Evolutionary conservation across 2,329 filamentous ascomycete genomes (phyloP).

Genomic region (Ceratocystis diversiconidia): DNA sequence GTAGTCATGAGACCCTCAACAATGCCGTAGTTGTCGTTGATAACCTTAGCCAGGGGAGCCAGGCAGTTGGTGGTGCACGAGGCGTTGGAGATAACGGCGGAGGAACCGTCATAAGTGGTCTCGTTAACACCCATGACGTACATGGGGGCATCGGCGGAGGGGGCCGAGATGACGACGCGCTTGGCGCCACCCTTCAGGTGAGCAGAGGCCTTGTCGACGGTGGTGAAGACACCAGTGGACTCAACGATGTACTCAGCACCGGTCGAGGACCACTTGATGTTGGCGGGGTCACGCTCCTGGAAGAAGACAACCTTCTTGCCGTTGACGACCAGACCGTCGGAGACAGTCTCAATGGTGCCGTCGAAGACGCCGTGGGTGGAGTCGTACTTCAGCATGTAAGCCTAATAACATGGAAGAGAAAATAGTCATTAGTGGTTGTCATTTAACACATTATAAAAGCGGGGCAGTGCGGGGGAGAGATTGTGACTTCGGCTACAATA

Average conservation of each 20-base stretch:
- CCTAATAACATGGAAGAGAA: conserved; percentile 36
- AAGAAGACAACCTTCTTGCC: conserved; percentile 54
- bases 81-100: conserved; percentile 94
- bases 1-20: conserved; percentile 99
- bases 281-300: conserved; percentile 39
- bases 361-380: conserved; percentile 95
- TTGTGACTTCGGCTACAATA: conserved; percentile 8
- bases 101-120: conserved; percentile 76
- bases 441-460: conserved; percentile 16
- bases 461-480: conserved; percentile 10
- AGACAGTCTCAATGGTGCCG: conserved; percentile 63
- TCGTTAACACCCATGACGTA: conserved; percentile 99
- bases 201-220: conserved; percentile 83
- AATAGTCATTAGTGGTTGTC: not conserved
- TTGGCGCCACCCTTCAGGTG: conserved; percentile 96
- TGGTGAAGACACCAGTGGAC: conserved; percentile 68
- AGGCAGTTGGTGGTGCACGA: conserved; percentile 99
- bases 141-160: conserved; percentile 94
- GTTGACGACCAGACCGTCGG: conserved; percentile 68
- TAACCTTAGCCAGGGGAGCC: conserved; percentile 96
- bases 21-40: conserved; percentile 96
- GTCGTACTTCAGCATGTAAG: conserved; percentile 99
- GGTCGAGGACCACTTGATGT: conserved; percentile 80
- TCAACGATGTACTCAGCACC: conserved; percentile 65
- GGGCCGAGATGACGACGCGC: conserved; percentile 91